Base-by-base conservation (phyloP, 139 green algal genomes). In the Chlamydomonas urium region DNA sequence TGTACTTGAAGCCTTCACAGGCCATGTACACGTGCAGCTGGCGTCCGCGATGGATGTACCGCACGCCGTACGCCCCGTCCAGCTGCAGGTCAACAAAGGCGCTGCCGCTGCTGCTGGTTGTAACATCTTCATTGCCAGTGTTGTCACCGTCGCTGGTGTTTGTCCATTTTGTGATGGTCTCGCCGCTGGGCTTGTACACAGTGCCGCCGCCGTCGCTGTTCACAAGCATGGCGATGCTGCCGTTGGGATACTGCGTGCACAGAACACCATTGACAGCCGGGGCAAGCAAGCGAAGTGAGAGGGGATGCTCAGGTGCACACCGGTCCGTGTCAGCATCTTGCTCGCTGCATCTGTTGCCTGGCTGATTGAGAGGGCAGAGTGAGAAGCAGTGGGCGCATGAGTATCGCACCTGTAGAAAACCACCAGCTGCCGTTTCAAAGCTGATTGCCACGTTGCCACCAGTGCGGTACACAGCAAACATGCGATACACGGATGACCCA, bases 191-290 rank as follows among this genome's bases (percentile, higher is more conserved):
- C 19, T 14, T 14, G 33, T 48, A 68, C 4, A 29, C 29, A 26
- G 31, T 68, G 14, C 60, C 60, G 17, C 45, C 17, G 33, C 60
- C 60, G 4, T 42, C 33, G 4, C 23, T 38, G 31, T 68, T 68
- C 8, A 68, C 31, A 24, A 68, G 37, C 31, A 68, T 68, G 31
- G 60, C 60, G 4, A 68, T 29, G 17, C 45, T 53, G 1, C 76
- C 76, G 33, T 36, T 73, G 4, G 76, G 76, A 73, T 78, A 82
- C 71, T 82, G 76, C 71, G 38, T 35, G 17, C 19, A 14, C 23
- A 62, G 24, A 35, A 17, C 53, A 29, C 5, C 45, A 53, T 53
- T 53, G 45, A 14, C 45, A 53, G 45, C 45, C 45, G 14, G 45
- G 45, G 14, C 17, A 53, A 14, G 14, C 45, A 53, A 53, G 45